Base-by-base conservation (phyloP, 768 basidiomycete genomes). In the Kwoniella mangroviensis region DNA sequence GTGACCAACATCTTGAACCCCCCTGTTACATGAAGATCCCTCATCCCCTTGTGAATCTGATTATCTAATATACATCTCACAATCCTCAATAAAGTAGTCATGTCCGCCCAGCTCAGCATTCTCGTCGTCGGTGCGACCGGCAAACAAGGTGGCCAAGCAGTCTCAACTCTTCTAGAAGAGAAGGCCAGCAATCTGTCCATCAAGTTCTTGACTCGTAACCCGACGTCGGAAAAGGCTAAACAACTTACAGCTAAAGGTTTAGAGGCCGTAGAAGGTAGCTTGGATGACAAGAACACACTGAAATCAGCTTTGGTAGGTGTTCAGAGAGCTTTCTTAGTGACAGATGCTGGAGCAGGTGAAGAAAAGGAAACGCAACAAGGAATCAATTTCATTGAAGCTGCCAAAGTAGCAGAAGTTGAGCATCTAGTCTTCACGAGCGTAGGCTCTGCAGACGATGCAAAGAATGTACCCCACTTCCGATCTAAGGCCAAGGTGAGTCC, bases 371-470 rank as follows among this genome's bases (percentile, higher is more conserved):
- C 63, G 5, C 78, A 80, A 41, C 82, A 83, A 75, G 83, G 83
- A 17, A 79, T 79, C 22, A 78, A 75, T 19, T 70, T 83, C 45
- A 75, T 85, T 51, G 80, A 84, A 41, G 83, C 80, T 7, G 83
- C 84, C 11, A 79, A 75, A 59, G 56, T 55, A 49, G 77, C 82
- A n/a, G 82, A 79, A 15, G 83, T 84, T 26, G 71, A 79, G 65
- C 82, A 83, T 56, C 76, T 84, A 26, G 79, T 84, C 28, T 83
- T 80, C 57, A 81, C 81, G 70, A 82, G 82, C 72, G 83, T 84
- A 24, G 62, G 58, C 2, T 62, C 59, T 22, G 79, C 76, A 3
- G 74, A 77, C 15, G 65, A 58, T 13, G 70, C 70, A 0, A 71
- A 64, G 10, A 63, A 41, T 52, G 73, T 82, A 6, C 81, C 81